A percentile compares a stretch with the other conserved stretches of the same genome.
These are phyloP conservation scores for Zelopaecilomyces penicillatus DNA, from an alignment of 2,329 filamentous ascomycete genomes.

Conservation along the genomic window DNA sequence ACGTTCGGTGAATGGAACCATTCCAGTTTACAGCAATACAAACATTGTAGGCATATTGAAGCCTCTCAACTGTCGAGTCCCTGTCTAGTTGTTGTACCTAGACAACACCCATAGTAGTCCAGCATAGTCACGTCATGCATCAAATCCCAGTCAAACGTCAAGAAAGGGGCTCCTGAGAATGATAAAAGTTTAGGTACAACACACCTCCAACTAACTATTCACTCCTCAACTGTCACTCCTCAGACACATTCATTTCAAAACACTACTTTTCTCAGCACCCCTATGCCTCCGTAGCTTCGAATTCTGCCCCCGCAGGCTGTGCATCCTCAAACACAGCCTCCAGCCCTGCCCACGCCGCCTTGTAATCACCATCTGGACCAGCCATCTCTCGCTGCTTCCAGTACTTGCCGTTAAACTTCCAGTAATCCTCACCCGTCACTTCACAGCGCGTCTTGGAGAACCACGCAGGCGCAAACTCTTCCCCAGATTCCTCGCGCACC, in stretches of 20 bases:
- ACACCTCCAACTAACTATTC: no score
- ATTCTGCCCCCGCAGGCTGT: neutral
- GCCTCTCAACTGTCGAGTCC: no score
- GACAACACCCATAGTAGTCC: no score
- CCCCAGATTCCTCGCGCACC: constrained; percentile 64
- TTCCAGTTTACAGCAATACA: no score
- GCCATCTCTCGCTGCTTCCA: constrained; percentile 68
- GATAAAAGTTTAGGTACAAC: no score
- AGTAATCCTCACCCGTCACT: constrained; percentile 80
- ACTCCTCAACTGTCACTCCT: neutral
- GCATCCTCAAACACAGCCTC: constrained; percentile 62
- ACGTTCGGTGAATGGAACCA: no score
- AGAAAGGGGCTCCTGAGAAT: no score
- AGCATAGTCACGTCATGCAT: no score
- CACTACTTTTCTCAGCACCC: neutral
- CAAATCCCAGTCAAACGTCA: no score
- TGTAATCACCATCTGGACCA: constrained; percentile 45
- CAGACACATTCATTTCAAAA: neutral
- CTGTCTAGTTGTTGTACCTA: no score
- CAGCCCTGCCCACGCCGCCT: constrained; percentile 58
- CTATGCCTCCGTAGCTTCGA: no score
- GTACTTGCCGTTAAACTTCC: constrained; percentile 83
- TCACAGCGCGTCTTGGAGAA: constrained; percentile 67
- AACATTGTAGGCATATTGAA: no score
- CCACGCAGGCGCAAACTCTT: constrained; percentile 80